Evolutionary conservation across 371 early-diverging fungal genomes (phyloP), one percentile per base, ranked within the genome.

Genomic region (Amoeboaphelidium occidentale): DNA sequence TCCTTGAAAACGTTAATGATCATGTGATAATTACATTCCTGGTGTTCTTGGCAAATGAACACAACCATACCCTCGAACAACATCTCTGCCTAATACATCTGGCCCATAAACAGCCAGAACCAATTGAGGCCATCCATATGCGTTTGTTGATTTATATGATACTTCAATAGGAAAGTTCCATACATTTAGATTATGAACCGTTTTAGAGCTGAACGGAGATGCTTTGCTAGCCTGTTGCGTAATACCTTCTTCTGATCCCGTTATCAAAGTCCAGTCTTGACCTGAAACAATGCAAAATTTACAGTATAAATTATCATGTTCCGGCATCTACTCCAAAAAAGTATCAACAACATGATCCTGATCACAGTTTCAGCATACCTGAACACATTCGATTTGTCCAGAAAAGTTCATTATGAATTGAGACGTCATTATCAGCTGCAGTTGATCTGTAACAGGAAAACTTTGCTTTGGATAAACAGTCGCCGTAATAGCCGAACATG

Each of bases 161-260:
- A 66, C n/a, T 22, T 69, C 66, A 12, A 70, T 17, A 1, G 73
- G 70, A 51, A 68, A 72, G 50, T 67, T 69, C 68, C 68, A 72
- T 17, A 69, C 66, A 46, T 51, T 21, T 41, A 42, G 51, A 24
- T 26, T 51, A 44, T 10, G 50, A 39, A 54, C 58, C 4, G 56
- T 56, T n/a, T 55, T 22, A 22, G 50, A 50, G 10, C 51, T 51
- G 0, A 53, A 47, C 32, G 51, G 27, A 2, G 59, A 52, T 27
- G 61, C 22, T 4, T 14, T 23, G 23, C 49, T 49, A 26, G 61
- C 39, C 14, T 59, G 32, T 45, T 71, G 69, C 1, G 69, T 63
- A n/a, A 71, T 63, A 41, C 72, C 69, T 51, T 71, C 69, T 50
- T 69, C 69, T 4, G 68, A 50, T 1, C 72, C 72, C 62, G 63